Evolutionary conservation across 2,329 filamentous ascomycete genomes (phyloP).

Genomic region (Ophiocordyceps robertsii): DNA sequence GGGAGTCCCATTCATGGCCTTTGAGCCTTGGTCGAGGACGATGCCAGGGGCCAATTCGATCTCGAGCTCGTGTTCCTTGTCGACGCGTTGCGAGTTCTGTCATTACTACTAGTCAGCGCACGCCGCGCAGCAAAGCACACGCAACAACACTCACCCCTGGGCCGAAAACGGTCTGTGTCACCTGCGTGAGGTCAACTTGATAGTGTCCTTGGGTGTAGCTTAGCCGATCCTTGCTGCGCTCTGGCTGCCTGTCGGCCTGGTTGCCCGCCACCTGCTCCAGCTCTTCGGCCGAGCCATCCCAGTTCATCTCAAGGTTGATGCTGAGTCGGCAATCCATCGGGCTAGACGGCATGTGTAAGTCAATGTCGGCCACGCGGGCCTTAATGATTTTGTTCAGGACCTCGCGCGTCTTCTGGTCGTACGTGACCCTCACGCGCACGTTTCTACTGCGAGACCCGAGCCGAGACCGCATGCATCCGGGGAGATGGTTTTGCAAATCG

Average conservation of each 20-base stretch:
- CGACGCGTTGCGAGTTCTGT: constrained; percentile 25
- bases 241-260: constrained; percentile 29
- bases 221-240: constrained; percentile 78
- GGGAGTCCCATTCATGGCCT: constrained; percentile 33
- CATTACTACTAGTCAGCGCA: neutral
- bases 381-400: constrained; percentile 82
- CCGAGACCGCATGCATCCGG: constrained; percentile 48
- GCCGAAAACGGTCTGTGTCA: constrained; percentile 37
- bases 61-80: constrained; percentile 71
- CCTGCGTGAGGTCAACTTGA: constrained; percentile 87
- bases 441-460: constrained; percentile 34
- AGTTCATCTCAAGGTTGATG: constrained; percentile 88
- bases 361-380: constrained; percentile 73
- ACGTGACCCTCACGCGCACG: constrained; percentile 48
- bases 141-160: constrained; percentile 20
- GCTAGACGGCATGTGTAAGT: constrained; percentile 64
- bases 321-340: constrained; percentile 87
- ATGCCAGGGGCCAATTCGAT: constrained; percentile 55
- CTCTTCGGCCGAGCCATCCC: constrained; percentile 53
- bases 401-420: constrained; percentile 57
- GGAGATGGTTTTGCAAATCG: constrained; percentile 44
- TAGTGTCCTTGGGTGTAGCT: constrained; percentile 83
- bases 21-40: constrained; percentile 52
- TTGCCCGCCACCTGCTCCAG: constrained; percentile 27
- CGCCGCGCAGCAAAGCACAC: neutral